Evolutionary conservation across 768 basidiomycete genomes (phyloP).

Genomic region (Xerocomus potaroensis): DNA sequence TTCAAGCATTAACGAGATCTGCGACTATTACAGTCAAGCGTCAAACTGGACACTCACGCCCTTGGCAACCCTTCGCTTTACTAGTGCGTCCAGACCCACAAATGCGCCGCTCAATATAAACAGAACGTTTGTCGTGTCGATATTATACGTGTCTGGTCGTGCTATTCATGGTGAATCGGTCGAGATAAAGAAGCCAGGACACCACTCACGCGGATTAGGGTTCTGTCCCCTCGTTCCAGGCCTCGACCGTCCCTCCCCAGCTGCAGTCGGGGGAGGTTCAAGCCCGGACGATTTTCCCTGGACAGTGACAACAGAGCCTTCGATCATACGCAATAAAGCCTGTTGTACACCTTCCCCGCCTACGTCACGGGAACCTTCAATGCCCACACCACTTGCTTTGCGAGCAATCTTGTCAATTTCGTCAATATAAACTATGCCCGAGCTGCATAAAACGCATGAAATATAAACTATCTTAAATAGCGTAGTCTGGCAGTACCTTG

Average conservation of each 20-base stretch:
- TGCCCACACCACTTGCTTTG: slow-evolving; percentile 46
- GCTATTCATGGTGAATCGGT: slow-evolving; percentile 33
- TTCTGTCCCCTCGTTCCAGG: slow-evolving; percentile 48
- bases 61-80: slow-evolving; percentile 76
- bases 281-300: slow-evolving; percentile 60
- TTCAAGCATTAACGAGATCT: slow-evolving; percentile 2
- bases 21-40: neutral
- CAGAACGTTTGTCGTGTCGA: slow-evolving; percentile 89
- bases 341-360: slow-evolving; percentile 97
- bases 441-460: slow-evolving; percentile 40
- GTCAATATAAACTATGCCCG: slow-evolving; percentile 95
- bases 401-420: slow-evolving; percentile 93
- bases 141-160: slow-evolving; percentile 63
- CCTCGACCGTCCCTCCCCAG: slow-evolving; percentile 44
- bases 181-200: neutral
- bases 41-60: slow-evolving; percentile 54
- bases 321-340: slow-evolving; percentile 88
- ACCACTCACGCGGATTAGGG: slow-evolving; percentile 22
- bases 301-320: slow-evolving; percentile 82
- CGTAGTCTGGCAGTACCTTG: slow-evolving; percentile 50
- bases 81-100: slow-evolving; percentile 81
- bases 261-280: slow-evolving; percentile 42
- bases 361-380: slow-evolving; percentile 79
- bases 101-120: slow-evolving; percentile 96
- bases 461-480: neutral